Percentiles rank a stretch among this genome's conserved stretches.
Conservation (phyloP, 257 asterid species). For the Solanum dulcamara region DNA sequence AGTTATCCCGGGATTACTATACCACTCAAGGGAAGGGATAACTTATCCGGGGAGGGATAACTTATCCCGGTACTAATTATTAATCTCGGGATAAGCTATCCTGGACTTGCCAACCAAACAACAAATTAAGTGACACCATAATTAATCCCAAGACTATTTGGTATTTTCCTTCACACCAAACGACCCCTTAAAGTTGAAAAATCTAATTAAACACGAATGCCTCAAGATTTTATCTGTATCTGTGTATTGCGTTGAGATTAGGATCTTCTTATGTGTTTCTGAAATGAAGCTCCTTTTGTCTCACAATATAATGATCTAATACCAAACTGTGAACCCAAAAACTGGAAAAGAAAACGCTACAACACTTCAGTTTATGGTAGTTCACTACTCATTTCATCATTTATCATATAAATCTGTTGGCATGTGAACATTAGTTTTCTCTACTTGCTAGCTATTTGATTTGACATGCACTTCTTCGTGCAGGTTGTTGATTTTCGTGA, state of each 20-base stretch:
- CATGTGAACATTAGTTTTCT: background rate
- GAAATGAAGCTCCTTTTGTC: background rate
- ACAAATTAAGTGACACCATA: too few relatives aligned
- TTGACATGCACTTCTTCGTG: slow-evolving; percentile 17
- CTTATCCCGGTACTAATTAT: too few relatives aligned
- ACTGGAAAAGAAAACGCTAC: background rate
- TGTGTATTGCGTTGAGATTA: background rate
- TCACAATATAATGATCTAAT: background rate
- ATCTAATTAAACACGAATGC: background rate
- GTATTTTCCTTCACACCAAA: too few relatives aligned
- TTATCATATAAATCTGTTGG: background rate
- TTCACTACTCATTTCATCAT: background rate
- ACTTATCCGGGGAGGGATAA: too few relatives aligned
- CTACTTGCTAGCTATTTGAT: background rate
- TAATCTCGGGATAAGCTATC: too few relatives aligned
- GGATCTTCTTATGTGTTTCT: background rate
- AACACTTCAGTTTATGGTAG: background rate
- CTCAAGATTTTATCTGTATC: background rate
- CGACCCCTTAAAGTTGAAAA: background rate
- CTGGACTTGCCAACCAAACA: too few relatives aligned
- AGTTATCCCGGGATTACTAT: too few relatives aligned
- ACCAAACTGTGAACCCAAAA: background rate
- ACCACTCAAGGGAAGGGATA: too few relatives aligned
- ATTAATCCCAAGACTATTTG: too few relatives aligned
- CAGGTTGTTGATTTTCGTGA: slow-evolving; percentile 76